Percentiles rank a stretch among this genome's conserved stretches.
Evolutionary conservation across 768 basidiomycete species (phyloP).

Genomic region (Dioszegia aurantiaca): DNA sequence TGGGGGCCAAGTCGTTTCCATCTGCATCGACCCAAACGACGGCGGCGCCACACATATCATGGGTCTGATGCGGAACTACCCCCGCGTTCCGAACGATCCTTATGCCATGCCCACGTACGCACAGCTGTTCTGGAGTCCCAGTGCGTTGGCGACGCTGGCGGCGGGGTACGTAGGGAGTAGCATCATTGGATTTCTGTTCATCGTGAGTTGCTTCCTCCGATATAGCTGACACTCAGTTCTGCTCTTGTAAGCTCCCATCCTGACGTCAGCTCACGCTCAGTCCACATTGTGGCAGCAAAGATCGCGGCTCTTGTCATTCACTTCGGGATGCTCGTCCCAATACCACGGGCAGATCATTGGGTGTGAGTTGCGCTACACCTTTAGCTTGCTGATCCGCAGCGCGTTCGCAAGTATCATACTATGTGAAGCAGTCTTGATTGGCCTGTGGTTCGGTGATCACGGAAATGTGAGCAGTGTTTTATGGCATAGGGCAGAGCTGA

Average conservation of each 20-base stretch:
- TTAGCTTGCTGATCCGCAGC: constrained; percentile 54
- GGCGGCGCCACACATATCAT: constrained; percentile 45
- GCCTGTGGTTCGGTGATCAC: constrained; percentile 94
- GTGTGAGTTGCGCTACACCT: constrained; percentile 59
- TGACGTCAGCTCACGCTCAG: constrained; percentile 55
- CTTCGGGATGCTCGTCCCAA: constrained; percentile 77
- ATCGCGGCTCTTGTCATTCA: constrained; percentile 86
- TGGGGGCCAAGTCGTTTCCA: constrained; percentile 49
- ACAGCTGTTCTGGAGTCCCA: constrained; percentile 46
- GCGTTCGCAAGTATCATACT: constrained; percentile 77
- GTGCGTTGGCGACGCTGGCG: constrained; percentile 43
- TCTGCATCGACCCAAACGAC: constrained; percentile 49
- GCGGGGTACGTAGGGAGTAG: constrained; percentile 49
- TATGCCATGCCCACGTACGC: constrained; percentile 46
- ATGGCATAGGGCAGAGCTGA: constrained; percentile 5
- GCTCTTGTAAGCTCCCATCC: constrained; percentile 13
- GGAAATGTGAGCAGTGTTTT: constrained; percentile 58
- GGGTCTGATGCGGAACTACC: constrained; percentile 39
- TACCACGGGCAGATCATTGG: constrained; percentile 84
- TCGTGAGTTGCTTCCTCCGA: constrained; percentile 36
- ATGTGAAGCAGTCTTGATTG: constrained; percentile 82
- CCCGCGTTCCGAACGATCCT: constrained; percentile 38
- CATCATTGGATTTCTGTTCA: constrained; percentile 46
- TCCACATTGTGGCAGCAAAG: constrained; percentile 82
- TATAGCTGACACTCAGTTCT: constrained; percentile 13